Evolutionary conservation across 441 rosid species (phyloP).

Genomic region (Croton setiger): DNA sequence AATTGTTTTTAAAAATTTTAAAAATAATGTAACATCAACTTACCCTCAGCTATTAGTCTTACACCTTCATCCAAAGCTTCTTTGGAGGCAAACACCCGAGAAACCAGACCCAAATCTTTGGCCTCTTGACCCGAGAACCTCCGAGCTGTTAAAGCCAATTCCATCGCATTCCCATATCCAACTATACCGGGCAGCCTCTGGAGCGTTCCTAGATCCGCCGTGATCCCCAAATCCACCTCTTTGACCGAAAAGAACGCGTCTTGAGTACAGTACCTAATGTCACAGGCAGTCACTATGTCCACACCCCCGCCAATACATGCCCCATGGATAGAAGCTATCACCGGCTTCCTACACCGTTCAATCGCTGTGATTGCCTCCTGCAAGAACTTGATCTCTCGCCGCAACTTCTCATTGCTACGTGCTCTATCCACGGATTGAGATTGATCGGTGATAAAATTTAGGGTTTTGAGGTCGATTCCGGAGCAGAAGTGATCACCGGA

Average conservation of each 20-base stretch:
- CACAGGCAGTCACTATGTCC: conserved; percentile 69
- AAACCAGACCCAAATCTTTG: conserved; percentile 64
- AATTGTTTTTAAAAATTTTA: not conserved
- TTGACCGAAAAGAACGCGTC: conserved; percentile 71
- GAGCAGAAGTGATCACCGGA: conserved; percentile 77
- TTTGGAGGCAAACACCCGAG: conserved; percentile 58
- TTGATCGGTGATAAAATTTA: conserved; percentile 21
- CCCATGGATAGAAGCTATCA: conserved; percentile 62
- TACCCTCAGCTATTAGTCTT: conserved; percentile 57
- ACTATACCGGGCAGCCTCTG: conserved; percentile 77
- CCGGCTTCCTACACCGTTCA: conserved; percentile 73
- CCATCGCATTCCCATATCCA: conserved; percentile 67
- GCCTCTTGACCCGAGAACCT: conserved; percentile 65
- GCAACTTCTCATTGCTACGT: conserved; percentile 42
- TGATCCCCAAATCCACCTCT: conserved; percentile 75
- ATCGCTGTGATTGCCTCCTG: conserved; percentile 71
- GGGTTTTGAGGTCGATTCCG: conserved; percentile 61
- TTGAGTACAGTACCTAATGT: conserved; percentile 56
- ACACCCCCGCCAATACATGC: conserved; percentile 76
- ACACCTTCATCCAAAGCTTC: conserved; percentile 52
- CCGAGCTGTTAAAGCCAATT: conserved; percentile 67
- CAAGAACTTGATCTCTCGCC: conserved; percentile 50
- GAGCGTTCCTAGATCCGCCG: conserved; percentile 80
- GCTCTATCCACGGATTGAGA: conserved; percentile 35
- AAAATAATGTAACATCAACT: conserved; percentile 9